Conservation (phyloP, 805 yeast species). For the Nakazawaea ishiwadae region DNA sequence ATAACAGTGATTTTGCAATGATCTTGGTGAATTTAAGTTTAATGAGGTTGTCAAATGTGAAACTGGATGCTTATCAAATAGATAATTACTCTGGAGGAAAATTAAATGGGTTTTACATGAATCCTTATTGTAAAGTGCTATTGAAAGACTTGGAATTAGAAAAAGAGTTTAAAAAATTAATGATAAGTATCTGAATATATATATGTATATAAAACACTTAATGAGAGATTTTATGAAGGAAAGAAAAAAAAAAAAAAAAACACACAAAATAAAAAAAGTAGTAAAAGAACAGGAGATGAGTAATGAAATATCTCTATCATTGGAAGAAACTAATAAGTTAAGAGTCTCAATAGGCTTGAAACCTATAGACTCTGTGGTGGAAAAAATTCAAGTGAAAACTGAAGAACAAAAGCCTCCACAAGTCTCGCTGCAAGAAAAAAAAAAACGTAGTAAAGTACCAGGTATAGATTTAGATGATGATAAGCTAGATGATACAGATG, state of each 20-base stretch:
- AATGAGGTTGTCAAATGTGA: constrained; percentile 18
- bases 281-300: constrained; percentile 8
- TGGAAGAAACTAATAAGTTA: constrained; percentile 55
- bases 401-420: too few species aligned
- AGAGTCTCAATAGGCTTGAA: constrained; percentile 48
- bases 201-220: not conserved
- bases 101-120: constrained; percentile 31
- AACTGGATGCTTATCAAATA: constrained; percentile 26
- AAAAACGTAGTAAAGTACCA: constrained; percentile 18
- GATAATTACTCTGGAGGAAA: constrained; percentile 35
- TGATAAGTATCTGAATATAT: not conserved
- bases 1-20: constrained; percentile 40
- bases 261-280: not conserved
- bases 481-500: constrained; percentile 30
- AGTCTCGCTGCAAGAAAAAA: too few species aligned
- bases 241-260: not conserved
- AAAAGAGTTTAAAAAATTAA: constrained; percentile 8
- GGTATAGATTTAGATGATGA: constrained; percentile 22
- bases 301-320: constrained; percentile 23
- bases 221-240: not conserved
- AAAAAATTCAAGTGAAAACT: too few species aligned
- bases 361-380: constrained; percentile 36
- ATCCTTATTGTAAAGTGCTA: constrained; percentile 30
- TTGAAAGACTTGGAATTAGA: constrained; percentile 32
- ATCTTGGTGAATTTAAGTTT: constrained; percentile 37